phyloP scores from a whole-genome alignment of 345 rosid species.

The Bruguiera gymnorhiza region DNA sequence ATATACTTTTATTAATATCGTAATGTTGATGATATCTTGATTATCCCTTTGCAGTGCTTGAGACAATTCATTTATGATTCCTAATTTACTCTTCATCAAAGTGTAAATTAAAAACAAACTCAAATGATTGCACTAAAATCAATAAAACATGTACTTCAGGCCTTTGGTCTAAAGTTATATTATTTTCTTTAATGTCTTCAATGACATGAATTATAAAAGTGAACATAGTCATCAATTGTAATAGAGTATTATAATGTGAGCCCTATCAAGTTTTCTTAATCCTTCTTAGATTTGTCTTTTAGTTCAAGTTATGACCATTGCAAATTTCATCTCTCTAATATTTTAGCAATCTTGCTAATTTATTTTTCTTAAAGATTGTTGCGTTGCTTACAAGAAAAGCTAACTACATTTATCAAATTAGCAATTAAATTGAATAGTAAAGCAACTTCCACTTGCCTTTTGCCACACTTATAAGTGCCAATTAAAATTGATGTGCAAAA shows the following conservation, averaged over 20 bases:
- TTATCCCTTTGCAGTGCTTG: conserved; percentile 6
- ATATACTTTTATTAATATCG: background rate
- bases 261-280: background rate
- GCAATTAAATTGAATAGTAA: background rate
- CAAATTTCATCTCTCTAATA: background rate
- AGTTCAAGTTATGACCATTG: background rate
- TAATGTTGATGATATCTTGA: conserved; percentile 11
- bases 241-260: conserved; percentile 2
- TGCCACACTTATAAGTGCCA: background rate
- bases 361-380: background rate
- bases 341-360: background rate
- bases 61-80: conserved; percentile 12
- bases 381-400: background rate
- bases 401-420: conserved; percentile 8
- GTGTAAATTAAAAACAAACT: background rate
- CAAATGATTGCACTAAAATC: background rate
- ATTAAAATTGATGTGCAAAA: conserved; percentile 1
- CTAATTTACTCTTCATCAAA: background rate
- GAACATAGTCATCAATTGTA: background rate
- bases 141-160: background rate
- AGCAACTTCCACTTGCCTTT: background rate
- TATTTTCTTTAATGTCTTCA: background rate
- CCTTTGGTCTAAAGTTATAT: background rate
- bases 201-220: conserved; percentile 3
- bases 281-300: background rate